Evolutionary conservation across 2,329 filamentous ascomycete species (phyloP).

Genomic region (Sporothrix brunneoviolacea): DNA sequence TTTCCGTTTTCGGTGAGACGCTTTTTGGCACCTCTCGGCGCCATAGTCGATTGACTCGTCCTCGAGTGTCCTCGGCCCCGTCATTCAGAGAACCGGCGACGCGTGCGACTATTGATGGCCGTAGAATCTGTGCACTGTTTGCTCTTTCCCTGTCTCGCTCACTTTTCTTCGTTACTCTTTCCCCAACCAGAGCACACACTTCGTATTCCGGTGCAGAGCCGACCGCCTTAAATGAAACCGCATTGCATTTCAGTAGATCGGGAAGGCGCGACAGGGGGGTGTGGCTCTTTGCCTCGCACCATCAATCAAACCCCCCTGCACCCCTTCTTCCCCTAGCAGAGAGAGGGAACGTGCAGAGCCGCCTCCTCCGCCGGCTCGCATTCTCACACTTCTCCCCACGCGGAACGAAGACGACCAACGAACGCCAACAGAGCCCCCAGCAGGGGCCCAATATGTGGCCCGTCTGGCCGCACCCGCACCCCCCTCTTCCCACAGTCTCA

Average conservation of each 20-base stretch:
- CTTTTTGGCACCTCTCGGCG: too few species aligned
- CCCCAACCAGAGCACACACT: not conserved
- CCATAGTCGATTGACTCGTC: too few species aligned
- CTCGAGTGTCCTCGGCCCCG: too few species aligned
- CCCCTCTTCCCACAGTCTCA: not conserved
- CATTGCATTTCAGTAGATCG: slow-evolving; percentile 14
- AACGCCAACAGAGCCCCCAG: not conserved
- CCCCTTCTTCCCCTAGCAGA: not conserved
- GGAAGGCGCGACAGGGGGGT: slow-evolving; percentile 16
- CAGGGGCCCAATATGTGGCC: not conserved
- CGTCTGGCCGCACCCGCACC: slow-evolving; percentile 2
- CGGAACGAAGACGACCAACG: not conserved
- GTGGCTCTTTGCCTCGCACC: slow-evolving; percentile 12
- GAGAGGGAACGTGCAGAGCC: slow-evolving; percentile 7
- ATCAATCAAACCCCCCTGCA: slow-evolving; percentile 9
- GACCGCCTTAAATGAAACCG: slow-evolving; percentile 14
- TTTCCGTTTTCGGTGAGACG: not conserved
- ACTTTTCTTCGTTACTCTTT: not conserved
- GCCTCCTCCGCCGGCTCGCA: not conserved
- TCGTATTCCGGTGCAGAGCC: too few species aligned
- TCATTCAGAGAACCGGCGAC: too few species aligned
- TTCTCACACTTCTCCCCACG: too few species aligned
- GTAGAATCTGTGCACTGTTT: too few species aligned
- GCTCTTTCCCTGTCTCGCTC: too few species aligned
- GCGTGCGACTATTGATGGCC: too few species aligned